Percentiles rank a stretch among this genome's conserved stretches.
phyloP scores from a whole-genome alignment of 2,329 filamentous ascomycete genomes.

The Neonectria faginata region DNA sequence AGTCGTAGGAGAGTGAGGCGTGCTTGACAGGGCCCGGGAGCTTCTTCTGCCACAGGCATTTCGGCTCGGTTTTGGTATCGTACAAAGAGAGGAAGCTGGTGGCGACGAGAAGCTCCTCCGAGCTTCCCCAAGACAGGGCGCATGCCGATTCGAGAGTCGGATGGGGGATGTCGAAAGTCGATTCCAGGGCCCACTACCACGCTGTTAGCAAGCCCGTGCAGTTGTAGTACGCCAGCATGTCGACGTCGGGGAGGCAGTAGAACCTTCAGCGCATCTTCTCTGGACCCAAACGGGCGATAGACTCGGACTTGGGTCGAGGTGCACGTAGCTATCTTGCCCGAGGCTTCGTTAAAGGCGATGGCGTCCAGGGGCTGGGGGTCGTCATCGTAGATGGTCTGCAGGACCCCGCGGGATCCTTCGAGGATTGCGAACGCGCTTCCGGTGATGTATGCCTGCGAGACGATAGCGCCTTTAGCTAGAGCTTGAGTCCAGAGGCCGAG shows the following conservation, averaged over 20 bases:
- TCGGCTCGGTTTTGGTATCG: constrained; percentile 59
- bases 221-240: background rate
- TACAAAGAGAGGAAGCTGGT: constrained; percentile 78
- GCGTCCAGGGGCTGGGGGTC: constrained; percentile 76
- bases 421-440: constrained; percentile 90
- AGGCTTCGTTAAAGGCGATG: constrained; percentile 82
- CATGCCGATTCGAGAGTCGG: constrained; percentile 52
- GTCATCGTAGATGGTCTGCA: constrained; percentile 93
- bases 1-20: constrained; percentile 86
- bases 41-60: constrained; percentile 77
- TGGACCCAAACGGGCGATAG: constrained; percentile 79
- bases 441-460: constrained; percentile 82
- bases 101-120: constrained; percentile 86
- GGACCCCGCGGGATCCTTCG: constrained; percentile 75
- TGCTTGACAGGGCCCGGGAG: constrained; percentile 80
- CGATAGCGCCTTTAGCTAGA: constrained; percentile 22
- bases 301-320: constrained; percentile 76
- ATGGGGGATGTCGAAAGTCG: constrained; percentile 63
- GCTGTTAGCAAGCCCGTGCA: constrained; percentile 38
- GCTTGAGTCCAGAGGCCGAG: constrained; percentile 10
- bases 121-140: constrained; percentile 84
- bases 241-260: constrained; percentile 33
- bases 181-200: constrained; percentile 72
- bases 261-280: constrained; percentile 81
- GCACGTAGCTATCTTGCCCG: constrained; percentile 86